phyloP scores from a whole-genome alignment of 2,329 filamentous ascomycete genomes.

The Cryphonectria japonica region DNA sequence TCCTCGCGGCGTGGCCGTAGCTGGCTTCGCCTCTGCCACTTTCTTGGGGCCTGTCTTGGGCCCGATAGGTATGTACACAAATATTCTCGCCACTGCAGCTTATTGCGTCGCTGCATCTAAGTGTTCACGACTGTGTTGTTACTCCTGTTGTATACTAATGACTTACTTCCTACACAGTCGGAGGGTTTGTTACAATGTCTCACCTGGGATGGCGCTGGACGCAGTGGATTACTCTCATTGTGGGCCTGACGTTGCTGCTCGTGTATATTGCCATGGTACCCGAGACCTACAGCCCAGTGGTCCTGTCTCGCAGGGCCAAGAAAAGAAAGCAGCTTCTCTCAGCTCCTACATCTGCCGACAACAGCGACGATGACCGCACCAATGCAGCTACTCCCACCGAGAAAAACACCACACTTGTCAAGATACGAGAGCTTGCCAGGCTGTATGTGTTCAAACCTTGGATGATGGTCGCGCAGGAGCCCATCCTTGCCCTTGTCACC shows the following conservation, averaged over 20 bases:
- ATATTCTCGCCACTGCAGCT: neutral
- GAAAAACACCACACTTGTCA: conserved; percentile 27
- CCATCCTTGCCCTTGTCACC: conserved; percentile 32
- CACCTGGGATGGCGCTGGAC: conserved; percentile 16
- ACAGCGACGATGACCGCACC: neutral
- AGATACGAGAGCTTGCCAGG: conserved; percentile 25
- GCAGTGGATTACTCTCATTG: conserved; percentile 4
- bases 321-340: neutral
- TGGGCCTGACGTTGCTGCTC: neutral
- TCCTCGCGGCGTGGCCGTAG: conserved; percentile 14
- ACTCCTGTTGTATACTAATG: neutral
- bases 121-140: neutral
- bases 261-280: neutral
- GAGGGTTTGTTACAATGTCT: conserved; percentile 2
- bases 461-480: conserved; percentile 32
- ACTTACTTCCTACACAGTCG: neutral
- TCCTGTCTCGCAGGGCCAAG: neutral
- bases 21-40: conserved; percentile 2
- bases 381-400: neutral
- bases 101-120: neutral
- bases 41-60: conserved; percentile 11
- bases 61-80: neutral
- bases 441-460: conserved; percentile 32
- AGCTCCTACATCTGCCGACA: too few relatives aligned
- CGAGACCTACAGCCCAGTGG: conserved; percentile 11